These are phyloP conservation scores for Botrytis fabae DNA, from an alignment of 2,329 filamentous ascomycete genomes.

Conservation along the genomic window DNA sequence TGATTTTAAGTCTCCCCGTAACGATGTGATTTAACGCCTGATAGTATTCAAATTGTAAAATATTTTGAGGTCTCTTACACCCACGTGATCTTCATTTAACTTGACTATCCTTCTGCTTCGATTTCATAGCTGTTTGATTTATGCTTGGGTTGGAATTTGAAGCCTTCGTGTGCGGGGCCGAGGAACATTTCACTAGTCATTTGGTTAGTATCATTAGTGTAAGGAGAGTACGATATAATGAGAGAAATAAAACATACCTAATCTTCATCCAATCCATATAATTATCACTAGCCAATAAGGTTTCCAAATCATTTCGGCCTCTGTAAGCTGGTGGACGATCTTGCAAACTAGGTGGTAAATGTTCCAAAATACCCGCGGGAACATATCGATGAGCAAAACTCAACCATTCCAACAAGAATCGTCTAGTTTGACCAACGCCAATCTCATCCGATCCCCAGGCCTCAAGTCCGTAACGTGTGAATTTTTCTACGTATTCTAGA, in stretches of 20 bases:
- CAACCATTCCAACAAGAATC: slow-evolving; percentile 93
- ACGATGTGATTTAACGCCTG: neutral
- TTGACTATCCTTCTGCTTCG: slow-evolving; percentile 65
- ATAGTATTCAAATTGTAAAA: neutral
- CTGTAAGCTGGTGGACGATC: slow-evolving; percentile 83
- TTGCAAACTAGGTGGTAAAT: slow-evolving; percentile 83
- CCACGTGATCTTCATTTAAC: neutral
- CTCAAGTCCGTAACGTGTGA: slow-evolving; percentile 85
- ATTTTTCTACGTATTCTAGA: slow-evolving; percentile 82
- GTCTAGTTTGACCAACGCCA: slow-evolving; percentile 83
- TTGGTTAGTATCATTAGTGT: neutral
- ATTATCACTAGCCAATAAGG: slow-evolving; percentile 84
- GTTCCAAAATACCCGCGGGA: slow-evolving; percentile 82
- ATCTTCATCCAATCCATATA: slow-evolving; percentile 99
- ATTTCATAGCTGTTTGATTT: slow-evolving; percentile 90
- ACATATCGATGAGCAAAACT: slow-evolving; percentile 93
- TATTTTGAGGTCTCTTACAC: neutral
- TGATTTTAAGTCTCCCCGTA: neutral
- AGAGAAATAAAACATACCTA: slow-evolving; percentile 59
- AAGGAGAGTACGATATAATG: neutral
- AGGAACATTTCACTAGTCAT: slow-evolving; percentile 87
- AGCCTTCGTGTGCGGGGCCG: slow-evolving; percentile 83
- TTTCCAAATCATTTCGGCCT: slow-evolving; percentile 89
- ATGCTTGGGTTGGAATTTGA: slow-evolving; percentile 96
- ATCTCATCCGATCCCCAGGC: slow-evolving; percentile 96